Conservation (phyloP, 352 stramenopile genomes). For the Nothophytophthora sp. region DNA sequence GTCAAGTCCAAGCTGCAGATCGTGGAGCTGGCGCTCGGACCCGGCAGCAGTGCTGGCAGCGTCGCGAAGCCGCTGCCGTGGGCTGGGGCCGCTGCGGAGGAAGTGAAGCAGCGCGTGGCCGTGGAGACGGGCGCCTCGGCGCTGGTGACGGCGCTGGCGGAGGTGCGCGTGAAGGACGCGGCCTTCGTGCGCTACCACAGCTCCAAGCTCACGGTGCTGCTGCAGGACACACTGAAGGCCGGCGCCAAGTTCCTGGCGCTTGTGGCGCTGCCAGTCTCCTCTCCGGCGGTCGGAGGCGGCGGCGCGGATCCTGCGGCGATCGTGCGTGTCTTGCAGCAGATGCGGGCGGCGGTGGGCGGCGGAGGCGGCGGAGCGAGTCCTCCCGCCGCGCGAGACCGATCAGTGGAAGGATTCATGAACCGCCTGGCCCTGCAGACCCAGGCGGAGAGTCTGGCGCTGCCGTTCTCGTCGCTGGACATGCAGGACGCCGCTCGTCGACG, state of each 20-base stretch:
- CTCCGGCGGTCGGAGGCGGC: too few relatives aligned
- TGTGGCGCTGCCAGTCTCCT: conserved; percentile 32
- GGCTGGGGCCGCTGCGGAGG: conserved; percentile 30
- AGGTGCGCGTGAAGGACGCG: conserved; percentile 51
- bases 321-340: conserved; percentile 45
- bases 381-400: conserved; percentile 55
- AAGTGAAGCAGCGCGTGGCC: conserved; percentile 50
- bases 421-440: conserved; percentile 42
- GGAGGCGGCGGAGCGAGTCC: too few relatives aligned
- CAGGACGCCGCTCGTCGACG: conserved; percentile 31
- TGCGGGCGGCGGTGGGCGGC: conserved; percentile 39
- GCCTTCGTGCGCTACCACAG: conserved; percentile 75
- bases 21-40: conserved; percentile 52
- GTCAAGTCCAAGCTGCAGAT: conserved; percentile 77
- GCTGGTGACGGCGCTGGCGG: conserved; percentile 52
- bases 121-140: conserved; percentile 61
- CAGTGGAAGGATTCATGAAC: conserved; percentile 70
- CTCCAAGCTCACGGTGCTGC: conserved; percentile 77
- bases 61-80: conserved; percentile 15
- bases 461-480: conserved; percentile 51
- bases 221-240: conserved; percentile 76
- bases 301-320: conserved; percentile 23
- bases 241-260: conserved; percentile 57
- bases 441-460: conserved; percentile 21
- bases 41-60: conserved; percentile 1